These are phyloP conservation scores for Neoboletus subvelutipes DNA, from an alignment of 768 basidiomycete genomes.

Conservation along the genomic window DNA sequence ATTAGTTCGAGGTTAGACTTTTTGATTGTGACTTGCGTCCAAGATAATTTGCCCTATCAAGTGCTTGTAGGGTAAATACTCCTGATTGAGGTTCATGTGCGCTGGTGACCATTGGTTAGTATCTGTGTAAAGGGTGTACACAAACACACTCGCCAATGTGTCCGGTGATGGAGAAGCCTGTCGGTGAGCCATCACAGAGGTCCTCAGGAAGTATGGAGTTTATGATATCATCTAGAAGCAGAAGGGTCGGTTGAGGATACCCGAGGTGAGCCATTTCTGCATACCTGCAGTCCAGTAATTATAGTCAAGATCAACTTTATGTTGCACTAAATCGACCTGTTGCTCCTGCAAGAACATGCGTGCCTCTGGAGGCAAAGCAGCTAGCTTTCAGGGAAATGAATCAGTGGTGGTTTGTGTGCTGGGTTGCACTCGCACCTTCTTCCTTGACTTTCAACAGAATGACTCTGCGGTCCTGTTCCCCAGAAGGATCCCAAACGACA, in stretches of 20 bases:
- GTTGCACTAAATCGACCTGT: conserved; percentile 52
- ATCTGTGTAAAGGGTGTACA: background rate
- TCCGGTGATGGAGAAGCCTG: conserved; percentile 84
- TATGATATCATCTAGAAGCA: conserved; percentile 72
- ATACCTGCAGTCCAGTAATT: conserved; percentile 87
- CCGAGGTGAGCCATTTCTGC: background rate
- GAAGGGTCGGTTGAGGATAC: background rate
- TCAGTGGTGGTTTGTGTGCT: conserved; percentile 1
- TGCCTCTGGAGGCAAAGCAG: conserved; percentile 59
- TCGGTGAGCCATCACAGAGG: conserved; percentile 75
- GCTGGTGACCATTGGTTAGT: conserved; percentile 45
- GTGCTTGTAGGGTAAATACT: conserved; percentile 89
- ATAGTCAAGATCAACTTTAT: conserved; percentile 71
- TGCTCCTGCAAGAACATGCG: conserved; percentile 56
- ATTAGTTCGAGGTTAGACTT: conserved; percentile 7
- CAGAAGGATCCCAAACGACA: conserved; percentile 51
- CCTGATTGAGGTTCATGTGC: conserved; percentile 86
- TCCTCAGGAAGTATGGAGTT: conserved; percentile 78
- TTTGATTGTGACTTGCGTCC: conserved; percentile 57
- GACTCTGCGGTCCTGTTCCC: conserved; percentile 54
- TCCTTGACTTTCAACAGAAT: conserved; percentile 62
- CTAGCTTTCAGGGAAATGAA: conserved; percentile 48
- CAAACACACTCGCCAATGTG: conserved; percentile 74
- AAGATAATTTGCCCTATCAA: conserved; percentile 90
- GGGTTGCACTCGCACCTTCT: conserved; percentile 48